Evolutionary conservation across 768 basidiomycete species (phyloP).

Genomic region (Tylopilus intermedius): DNA sequence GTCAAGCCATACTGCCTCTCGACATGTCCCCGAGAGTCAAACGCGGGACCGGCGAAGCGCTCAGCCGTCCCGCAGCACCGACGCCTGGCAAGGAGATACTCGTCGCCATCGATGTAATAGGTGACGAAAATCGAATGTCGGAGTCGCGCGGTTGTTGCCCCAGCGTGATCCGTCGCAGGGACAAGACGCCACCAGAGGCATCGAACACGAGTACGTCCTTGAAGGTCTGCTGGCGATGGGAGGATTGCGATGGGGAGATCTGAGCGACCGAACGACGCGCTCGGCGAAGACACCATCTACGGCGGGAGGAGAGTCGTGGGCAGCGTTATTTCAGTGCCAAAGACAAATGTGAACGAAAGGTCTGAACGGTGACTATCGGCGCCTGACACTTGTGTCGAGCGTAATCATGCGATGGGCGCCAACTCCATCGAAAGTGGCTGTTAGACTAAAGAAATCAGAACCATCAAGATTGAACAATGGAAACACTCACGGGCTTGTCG

Average conservation of each 20-base stretch:
- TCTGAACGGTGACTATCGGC: conserved; percentile 34
- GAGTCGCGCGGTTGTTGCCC: conserved; percentile 32
- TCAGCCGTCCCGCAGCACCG: conserved; percentile 39
- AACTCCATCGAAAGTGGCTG: conserved; percentile 52
- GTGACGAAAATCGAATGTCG: conserved; percentile 24
- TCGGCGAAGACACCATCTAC: conserved; percentile 13
- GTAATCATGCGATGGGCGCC: conserved; percentile 52
- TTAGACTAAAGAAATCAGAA: conserved; percentile 25
- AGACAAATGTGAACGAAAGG: conserved; percentile 54
- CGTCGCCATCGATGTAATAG: conserved; percentile 37
- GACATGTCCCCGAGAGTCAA: conserved; percentile 23
- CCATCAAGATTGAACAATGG: background rate
- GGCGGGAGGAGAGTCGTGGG: conserved; percentile 36
- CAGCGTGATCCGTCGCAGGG: conserved; percentile 49
- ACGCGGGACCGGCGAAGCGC: conserved; percentile 23
- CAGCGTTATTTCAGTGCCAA: conserved; percentile 26
- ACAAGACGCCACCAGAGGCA: conserved; percentile 47
- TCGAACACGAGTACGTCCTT: conserved; percentile 72
- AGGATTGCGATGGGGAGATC: conserved; percentile 27
- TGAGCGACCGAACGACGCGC: conserved; percentile 27
- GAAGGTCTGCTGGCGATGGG: conserved; percentile 39
- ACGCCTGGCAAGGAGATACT: conserved; percentile 60
- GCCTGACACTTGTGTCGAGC: conserved; percentile 29
- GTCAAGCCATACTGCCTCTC: conserved; percentile 30
- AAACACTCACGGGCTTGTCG: conserved; percentile 39